Base-by-base conservation (phyloP, 2,329 filamentous ascomycete species). In the Diaporthe sp. region DNA sequence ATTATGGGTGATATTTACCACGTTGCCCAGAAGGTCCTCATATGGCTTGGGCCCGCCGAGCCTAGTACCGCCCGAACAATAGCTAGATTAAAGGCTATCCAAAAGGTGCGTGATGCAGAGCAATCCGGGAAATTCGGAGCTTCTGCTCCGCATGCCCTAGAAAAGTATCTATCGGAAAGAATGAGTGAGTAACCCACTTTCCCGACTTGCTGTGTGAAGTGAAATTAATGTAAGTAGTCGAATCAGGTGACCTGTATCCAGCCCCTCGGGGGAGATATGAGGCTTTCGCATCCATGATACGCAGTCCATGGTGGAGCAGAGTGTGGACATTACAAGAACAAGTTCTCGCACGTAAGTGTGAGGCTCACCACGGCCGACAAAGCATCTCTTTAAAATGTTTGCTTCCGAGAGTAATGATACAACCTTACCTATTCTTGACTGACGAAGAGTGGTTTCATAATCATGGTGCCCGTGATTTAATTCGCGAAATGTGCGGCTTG, bases 171-270 rank as follows among this genome's bases (percentile, higher is more conserved):
- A 2, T 28, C 28, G 28, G 2, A 28, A 2, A 28, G 28, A 2
- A 28, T 28, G 28, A 28, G 28, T 28, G 28, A 28, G 28, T 28
- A 28, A 28, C 2, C 2, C 28, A 1, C 28, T 28, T 28, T 28
- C 28, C 2, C 28, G 2, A 28, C 28, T 28, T 28, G 28, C 28
- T 28, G 28, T 28, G 28, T 28, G 28, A 28, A 28, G 28, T 28
- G 28, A 28, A 28, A 28, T 28, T 28, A 28, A 28, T 28, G 28
- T 28, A 28, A 28, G 28, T 28, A 28, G 28, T 28, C 28, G 28
- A 13, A 20, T 39, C 0, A 34, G 5, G 10, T 2, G 20, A 2
- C 4, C 1, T 2, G 1, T 3, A 0, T 3, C 4, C 15, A 10
- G 12, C 2, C 25, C 17, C 20, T 67, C 44, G 1, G 4, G 2